Percentiles rank a stretch among this genome's conserved stretches.
These are phyloP conservation scores for Dactylellina drechsleri DNA, from an alignment of 2,329 filamentous ascomycete genomes.

Conservation along the genomic window DNA sequence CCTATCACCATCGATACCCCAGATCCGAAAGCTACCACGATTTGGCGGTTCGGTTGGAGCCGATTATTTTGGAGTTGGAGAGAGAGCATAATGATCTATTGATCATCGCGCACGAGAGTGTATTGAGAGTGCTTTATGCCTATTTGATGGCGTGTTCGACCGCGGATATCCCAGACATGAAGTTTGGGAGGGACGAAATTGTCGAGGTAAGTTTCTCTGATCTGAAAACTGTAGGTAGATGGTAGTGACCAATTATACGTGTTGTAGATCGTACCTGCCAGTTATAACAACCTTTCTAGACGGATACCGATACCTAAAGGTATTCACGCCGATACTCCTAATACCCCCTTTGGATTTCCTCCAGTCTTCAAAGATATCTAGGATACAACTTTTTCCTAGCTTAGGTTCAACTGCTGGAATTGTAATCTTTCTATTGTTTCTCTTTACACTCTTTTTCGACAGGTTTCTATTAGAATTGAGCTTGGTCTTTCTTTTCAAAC, in stretches of 20 bases:
- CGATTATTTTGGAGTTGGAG: slow-evolving; percentile 96
- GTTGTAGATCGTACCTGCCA: slow-evolving; percentile 83
- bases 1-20: slow-evolving; percentile 96
- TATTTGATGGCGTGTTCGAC: slow-evolving; percentile 99
- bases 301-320: slow-evolving; percentile 80
- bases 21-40: slow-evolving; percentile 87
- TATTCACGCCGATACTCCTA: slow-evolving; percentile 64
- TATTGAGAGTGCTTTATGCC: slow-evolving; percentile 94
- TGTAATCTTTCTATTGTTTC: no score
- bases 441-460: no score
- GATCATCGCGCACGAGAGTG: slow-evolving; percentile 97
- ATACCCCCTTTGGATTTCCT: slow-evolving; percentile 42
- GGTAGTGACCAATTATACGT: not conserved
- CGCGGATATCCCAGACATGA: slow-evolving; percentile 88
- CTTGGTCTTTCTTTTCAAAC: no score
- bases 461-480: no score
- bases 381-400: not conserved
- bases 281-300: slow-evolving; percentile 95
- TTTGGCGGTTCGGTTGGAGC: slow-evolving; percentile 94
- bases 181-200: slow-evolving; percentile 95
- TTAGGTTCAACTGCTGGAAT: no score
- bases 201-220: slow-evolving; percentile 75
- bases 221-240: no score
- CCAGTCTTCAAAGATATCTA: slow-evolving; percentile 37
- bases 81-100: slow-evolving; percentile 97